A percentile compares a stretch with the other conserved stretches of the same genome.
These are phyloP conservation scores for Colletotrichum neosansevieriae DNA, from an alignment of 2,329 filamentous ascomycete genomes.

Conservation along the genomic window DNA sequence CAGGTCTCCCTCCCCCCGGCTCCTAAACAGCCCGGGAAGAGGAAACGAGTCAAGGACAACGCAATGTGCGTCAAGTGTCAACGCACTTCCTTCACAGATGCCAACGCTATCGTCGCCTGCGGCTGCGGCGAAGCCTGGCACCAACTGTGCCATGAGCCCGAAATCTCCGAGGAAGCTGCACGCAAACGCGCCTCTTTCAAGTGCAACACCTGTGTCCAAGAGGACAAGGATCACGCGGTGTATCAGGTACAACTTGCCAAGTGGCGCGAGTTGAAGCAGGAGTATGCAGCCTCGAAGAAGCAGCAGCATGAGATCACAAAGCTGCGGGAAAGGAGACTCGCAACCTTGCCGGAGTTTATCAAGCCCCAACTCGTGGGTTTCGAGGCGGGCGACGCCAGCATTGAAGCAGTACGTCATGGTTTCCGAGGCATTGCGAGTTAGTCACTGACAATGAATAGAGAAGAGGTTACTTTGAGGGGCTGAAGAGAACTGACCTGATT, in stretches of 20 bases:
- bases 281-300: slow-evolving; percentile 40
- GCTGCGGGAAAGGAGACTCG: slow-evolving; percentile 49
- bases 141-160: slow-evolving; percentile 44
- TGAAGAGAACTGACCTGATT: slow-evolving; percentile 54
- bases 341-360: slow-evolving; percentile 49
- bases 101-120: slow-evolving; percentile 44
- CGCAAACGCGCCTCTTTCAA: slow-evolving; percentile 39
- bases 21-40: slow-evolving; percentile 34
- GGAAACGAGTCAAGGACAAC: slow-evolving; percentile 38
- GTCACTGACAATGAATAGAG: slow-evolving; percentile 46
- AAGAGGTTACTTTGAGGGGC: slow-evolving; percentile 53
- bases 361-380: slow-evolving; percentile 56
- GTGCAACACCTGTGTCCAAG: slow-evolving; percentile 41
- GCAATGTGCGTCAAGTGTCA: slow-evolving; percentile 43
- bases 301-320: slow-evolving; percentile 47
- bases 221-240: slow-evolving; percentile 39
- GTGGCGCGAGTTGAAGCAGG: slow-evolving; percentile 40
- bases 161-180: slow-evolving; percentile 33
- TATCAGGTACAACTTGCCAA: slow-evolving; percentile 35
- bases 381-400: slow-evolving; percentile 49
- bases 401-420: slow-evolving; percentile 45
- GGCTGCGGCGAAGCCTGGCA: slow-evolving; percentile 44
- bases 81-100: slow-evolving; percentile 38
- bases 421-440: not conserved
- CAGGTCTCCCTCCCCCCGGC: slow-evolving; percentile 1